Base-by-base conservation (phyloP, 805 yeast genomes). In the Ogataea philodendri region DNA sequence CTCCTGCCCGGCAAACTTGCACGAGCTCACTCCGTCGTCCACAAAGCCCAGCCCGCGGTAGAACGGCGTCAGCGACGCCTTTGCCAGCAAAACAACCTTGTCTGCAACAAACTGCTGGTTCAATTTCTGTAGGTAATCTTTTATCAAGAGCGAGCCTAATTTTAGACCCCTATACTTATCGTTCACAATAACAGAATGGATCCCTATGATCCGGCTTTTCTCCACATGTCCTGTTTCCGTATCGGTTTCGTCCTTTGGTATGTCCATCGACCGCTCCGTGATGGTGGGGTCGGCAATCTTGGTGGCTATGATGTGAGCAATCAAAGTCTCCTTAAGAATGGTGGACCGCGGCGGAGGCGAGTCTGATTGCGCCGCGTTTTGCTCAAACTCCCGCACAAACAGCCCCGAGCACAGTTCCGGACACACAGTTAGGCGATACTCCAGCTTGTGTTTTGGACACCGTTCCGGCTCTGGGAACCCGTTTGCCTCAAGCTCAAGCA, bases 361-460 rank as follows among this genome's bases (percentile, higher is more conserved):
- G 19, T 50, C 52, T 16, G 44, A 32, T 10, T 39, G 32, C 15
- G 28, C 28, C 19, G 60, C 65, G 9, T 46, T 55, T 13, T 39
- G 36, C 30, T 55, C 66, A 60, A 82, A 83, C 37, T 76, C 76
- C 54, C 96, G 70, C 33, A 87, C 69, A 54, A 90, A 93, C 38
- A 93, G 69, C 2, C 97, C 97, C 5, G 89, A 77, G 46, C 93
- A 78, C 39, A 90, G 72, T 59, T 90, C 98, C 7, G 97, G 97
- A 57, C 97, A 89, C 4, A 67, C 77, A 1, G 71, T 70, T 45
- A 90, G 68, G 49, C 97, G 72, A 65, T 85, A 90, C 45, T 63
- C 65, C 36, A 78, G 60, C 46, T 74, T 79, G 32, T 78, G 86
- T n/a, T 52, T 54, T 9, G 84, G 57, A 27, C 85, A 81, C 39